Base-by-base conservation (phyloP, 2,329 filamentous ascomycete genomes). In the Ceratocystis harringtonii region DNA sequence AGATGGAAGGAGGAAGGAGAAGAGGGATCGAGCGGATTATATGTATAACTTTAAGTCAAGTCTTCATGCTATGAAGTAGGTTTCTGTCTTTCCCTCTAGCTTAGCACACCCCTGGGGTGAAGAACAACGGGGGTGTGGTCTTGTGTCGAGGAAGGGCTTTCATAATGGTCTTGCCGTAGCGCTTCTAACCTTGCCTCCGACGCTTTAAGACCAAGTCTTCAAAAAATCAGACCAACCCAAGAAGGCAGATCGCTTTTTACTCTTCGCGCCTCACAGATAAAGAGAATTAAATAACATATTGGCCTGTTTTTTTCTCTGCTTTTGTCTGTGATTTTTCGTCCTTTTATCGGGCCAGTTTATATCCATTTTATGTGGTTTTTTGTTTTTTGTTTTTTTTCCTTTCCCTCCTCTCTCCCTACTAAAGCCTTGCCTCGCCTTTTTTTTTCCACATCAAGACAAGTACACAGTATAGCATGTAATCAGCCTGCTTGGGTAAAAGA, bases 31-130 rank as follows among this genome's bases (percentile, higher is more conserved):
- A 30, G 25, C 48, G 61, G 61, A 62, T 62, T 62, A 62, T 62
- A 62, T 62, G 61, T 62, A 44, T 62, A 62, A 62, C 61, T 62
- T 45, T 62, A 62, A 62, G 36, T 62, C 22, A 45, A 61, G 19
- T 62, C 36, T 48, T 50, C 55, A 58, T 32, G 28, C 25, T 58
- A 25, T 15, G 48, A 52, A 52, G 48, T 25, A 32, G 55, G 12
- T 25, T 17, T 30, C 12, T 32, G 55, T 58, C 55, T 58, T 58
- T 58, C 30, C 3, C 36, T 41, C 17, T 19, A n/a, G 5, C n/a
- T 48, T 12, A 41, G 10, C 36, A 41, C 36, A 41, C 36, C 36
- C 32, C 36, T 36, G 55, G 52, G 25, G 30, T n/a, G 17, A 22
- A 25, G 7, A 50, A 19, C n/a, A n/a, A 50, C n/a, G 45, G 45